Evolutionary conservation across 495 filamentous ascomycete genomes (phyloP), one percentile per base, ranked within the genome.

Genomic region (Hypomontagnella submonticulosa): DNA sequence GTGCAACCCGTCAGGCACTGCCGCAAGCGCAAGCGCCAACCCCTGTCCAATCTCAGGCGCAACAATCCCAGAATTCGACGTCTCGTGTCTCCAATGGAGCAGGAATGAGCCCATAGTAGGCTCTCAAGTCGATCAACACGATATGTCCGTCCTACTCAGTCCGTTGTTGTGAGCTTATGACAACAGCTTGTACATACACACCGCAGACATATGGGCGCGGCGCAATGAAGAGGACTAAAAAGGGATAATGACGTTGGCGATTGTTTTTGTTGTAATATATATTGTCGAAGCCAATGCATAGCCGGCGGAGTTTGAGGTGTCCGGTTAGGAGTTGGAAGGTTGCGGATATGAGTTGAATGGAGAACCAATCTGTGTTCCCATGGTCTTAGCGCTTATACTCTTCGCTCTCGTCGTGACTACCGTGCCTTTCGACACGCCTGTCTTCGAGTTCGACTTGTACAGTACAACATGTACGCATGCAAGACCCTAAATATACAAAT

Each of bases 51-150:
- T 52, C 61, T 27, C 72, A 74, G 57, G 60, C 69, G 51, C 81
- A 79, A 43, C 82, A 83, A 69, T 77, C 77, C 75, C 76, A 59
- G 44, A 16, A 46, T 13, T 52, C 56, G 40, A 19, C 41, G 37
- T 54, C 8, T 56, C 16, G 23, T 19, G 18, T 42, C 19, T 33
- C 13, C 0, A 43, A 38, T 15, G 6, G 20, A 2, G 18, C 11
- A 13, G n/a, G 9, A 30, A 32, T 2, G 20, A 42, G 27, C 6
- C 43, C 34, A 30, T n/a, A 9, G 20, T 43, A 5, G 32, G 34
- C 52, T 34, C 49, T 18, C 12, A 20, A 36, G n/a, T 8, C 41
- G 33, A 42, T 7, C 34, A 41, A 30, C 30, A 41, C 19, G 33
- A 37, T 5, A 40, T 42, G 37, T 18, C 42, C 32, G 47, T 59